Evolutionary conservation across 1,284 basidiomycete species (phyloP), one percentile per base, ranked within the genome.

Genomic region (Papiliotrema flavescens): DNA sequence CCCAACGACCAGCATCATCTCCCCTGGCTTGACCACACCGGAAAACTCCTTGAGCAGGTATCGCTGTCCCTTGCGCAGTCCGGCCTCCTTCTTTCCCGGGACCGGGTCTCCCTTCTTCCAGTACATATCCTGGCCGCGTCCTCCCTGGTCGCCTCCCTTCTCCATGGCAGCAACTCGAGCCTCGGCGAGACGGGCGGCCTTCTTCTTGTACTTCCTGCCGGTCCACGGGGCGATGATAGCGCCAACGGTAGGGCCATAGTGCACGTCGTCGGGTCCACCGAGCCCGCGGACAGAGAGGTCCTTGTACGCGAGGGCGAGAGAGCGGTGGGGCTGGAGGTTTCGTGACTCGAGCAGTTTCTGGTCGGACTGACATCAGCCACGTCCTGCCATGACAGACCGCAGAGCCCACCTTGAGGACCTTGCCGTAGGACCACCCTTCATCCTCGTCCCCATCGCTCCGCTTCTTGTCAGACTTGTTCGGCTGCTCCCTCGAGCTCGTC

Each of bases 1-100:
- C 11, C 71, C 76, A 9, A 77, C 66, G 39, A 71, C 71, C 40
- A 77, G 63, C 63, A 74, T 69, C 70, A 73, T 75, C 62, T 76
- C 73, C 45, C 72, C 73, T 0, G 73, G 60, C 42, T 57, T 54
- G 34, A 75, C 70, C 0, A 66, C 34, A 40, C 72, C 71, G 13
- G 46, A 59, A 48, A 70, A 69, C 41, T 68, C 68, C 49, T 71
- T 65, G 50, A 72, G 35, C 14, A 74, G 63, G 61, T 68, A 73
- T 44, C 69, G 60, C 57, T 75, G 55, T 23, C 69, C 69, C 49
- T 70, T 66, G 20, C 64, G 56, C 34, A 74, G 56, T 1, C 66
- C 65, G 3, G 56, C 52, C 47, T 66, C 59, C 20, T 59, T 59
- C 51, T 65, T 63, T 47, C 63, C 62, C 19, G 54, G 47, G 37